Conservation (phyloP, 441 rosid genomes). For the Viola pubescens region DNA sequence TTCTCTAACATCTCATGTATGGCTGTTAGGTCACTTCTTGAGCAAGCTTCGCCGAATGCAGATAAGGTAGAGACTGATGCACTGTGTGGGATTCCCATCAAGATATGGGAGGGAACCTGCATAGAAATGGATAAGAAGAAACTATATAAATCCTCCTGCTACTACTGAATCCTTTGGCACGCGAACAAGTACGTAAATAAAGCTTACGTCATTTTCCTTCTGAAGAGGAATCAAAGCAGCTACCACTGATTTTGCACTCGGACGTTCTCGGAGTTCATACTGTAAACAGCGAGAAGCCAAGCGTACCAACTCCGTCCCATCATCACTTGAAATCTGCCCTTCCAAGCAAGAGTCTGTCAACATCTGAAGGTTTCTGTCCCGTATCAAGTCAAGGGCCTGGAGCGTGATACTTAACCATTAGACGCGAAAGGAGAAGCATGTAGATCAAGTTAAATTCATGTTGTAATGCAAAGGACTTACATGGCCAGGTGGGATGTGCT, state of each 20-base stretch:
- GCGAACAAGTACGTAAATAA: background rate
- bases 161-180: background rate
- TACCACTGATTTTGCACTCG: slow-evolving; percentile 65
- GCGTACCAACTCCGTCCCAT: slow-evolving; percentile 83
- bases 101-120: slow-evolving; percentile 75
- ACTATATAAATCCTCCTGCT: background rate
- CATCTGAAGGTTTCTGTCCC: slow-evolving; percentile 76
- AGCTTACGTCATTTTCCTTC: slow-evolving; percentile 66
- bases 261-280: slow-evolving; percentile 85
- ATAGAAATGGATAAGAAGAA: slow-evolving; percentile 16
- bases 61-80: slow-evolving; percentile 45
- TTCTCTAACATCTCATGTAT: slow-evolving; percentile 69
- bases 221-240: slow-evolving; percentile 79
- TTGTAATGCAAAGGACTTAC: slow-evolving; percentile 36
- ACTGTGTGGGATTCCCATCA: slow-evolving; percentile 72
- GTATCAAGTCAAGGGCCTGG: slow-evolving; percentile 90
- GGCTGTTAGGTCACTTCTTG: slow-evolving; percentile 65
- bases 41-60: slow-evolving; percentile 83
- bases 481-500: slow-evolving; percentile 89
- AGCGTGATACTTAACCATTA: slow-evolving; percentile 15
- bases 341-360: slow-evolving; percentile 85
- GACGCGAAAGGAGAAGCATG: slow-evolving; percentile 1
- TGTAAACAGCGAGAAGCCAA: slow-evolving; percentile 88
- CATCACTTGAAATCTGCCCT: slow-evolving; percentile 74
- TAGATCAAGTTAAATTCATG: background rate